These are phyloP conservation scores for Cutaneotrichosporon sp. DNA, from an alignment of 1,284 basidiomycete species.

Conservation along the genomic window DNA sequence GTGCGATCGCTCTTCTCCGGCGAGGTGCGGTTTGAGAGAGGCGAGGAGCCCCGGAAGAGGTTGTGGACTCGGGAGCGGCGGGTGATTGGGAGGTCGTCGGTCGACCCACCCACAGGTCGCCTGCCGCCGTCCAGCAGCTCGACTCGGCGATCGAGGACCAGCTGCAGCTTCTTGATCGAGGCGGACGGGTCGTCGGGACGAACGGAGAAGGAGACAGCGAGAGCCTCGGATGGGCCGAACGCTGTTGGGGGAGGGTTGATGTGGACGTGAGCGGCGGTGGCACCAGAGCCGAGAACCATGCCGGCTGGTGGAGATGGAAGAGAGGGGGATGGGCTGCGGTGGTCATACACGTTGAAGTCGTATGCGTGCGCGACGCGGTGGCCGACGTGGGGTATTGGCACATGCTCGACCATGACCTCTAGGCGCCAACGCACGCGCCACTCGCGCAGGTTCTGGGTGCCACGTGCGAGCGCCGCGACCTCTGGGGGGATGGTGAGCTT, in stretches of 20 bases:
- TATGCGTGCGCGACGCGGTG: slow-evolving; percentile 33
- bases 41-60: slow-evolving; percentile 11
- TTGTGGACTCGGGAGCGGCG: slow-evolving; percentile 12
- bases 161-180: slow-evolving; percentile 30
- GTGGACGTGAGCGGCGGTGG: slow-evolving; percentile 25
- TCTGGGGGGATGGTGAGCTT: slow-evolving; percentile 35
- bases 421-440: slow-evolving; percentile 44
- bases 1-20: neutral
- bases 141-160: slow-evolving; percentile 36
- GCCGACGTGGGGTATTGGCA: slow-evolving; percentile 43
- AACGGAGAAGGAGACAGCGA: slow-evolving; percentile 32
- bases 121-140: slow-evolving; percentile 23
- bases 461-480: slow-evolving; percentile 25
- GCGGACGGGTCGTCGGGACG: slow-evolving; percentile 31
- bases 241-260: slow-evolving; percentile 32
- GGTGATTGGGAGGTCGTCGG: neutral
- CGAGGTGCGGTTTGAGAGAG: neutral
- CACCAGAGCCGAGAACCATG: slow-evolving; percentile 26
- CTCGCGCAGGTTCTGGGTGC: slow-evolving; percentile 33
- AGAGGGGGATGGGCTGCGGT: slow-evolving; percentile 27
- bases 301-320: slow-evolving; percentile 36
- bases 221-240: slow-evolving; percentile 39
- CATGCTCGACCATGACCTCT: slow-evolving; percentile 42
- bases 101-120: neutral
- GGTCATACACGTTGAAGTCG: slow-evolving; percentile 34